Evolutionary conservation across 2,329 filamentous ascomycete species (phyloP), one percentile per base, ranked within the genome.

Genomic region (Domatiomyces globalis): DNA sequence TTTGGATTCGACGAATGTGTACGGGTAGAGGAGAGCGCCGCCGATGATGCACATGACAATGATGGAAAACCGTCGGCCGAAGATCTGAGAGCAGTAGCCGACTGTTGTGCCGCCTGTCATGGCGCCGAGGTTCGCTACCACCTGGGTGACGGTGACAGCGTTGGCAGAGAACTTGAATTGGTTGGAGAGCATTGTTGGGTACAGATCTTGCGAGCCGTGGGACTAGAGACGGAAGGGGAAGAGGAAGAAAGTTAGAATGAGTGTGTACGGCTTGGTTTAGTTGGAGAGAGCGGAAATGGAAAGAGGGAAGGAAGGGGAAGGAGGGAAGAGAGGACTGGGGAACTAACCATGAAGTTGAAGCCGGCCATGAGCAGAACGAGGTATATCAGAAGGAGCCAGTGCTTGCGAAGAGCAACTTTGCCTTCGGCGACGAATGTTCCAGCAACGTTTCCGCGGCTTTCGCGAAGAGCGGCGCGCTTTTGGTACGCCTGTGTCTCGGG

Each of bases 361-460:
- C 87, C 87, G 1, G 86, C 83, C 86, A 94, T 94, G 42, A 94
- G 73, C 18, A 94, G 71, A 5, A 94, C 85, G 52, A 94, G 73
- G 68, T 95, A 95, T 36, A 81, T 71, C 51, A 95, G 72, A 2
- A 94, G 67, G 12, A 87, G 57, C 88, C 88, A 94, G 67, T 94
- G 86, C 9, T 79, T 77, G 66, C 79, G 83, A 27, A 94, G 63
- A 0, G 87, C 87, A 0, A 89, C 78, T 61, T 85, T 85, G 54
- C 85, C 87, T 67, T 94, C 87, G 0, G 75, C 69, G 22, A 90
- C 50, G 64, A 94, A 92, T 0, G 83, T 80, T 45, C 75, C 74
- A 7, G 79, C 78, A 12, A 84, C 74, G 58, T 76, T 80, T 18
- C 78, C 75, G 17, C 74, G 70, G 29, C 77, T 72, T 42, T 76